Percentiles rank a stretch among this genome's conserved stretches.
Evolutionary conservation across 345 rosid genomes (phyloP).

Genomic region (Brassica cretica): DNA sequence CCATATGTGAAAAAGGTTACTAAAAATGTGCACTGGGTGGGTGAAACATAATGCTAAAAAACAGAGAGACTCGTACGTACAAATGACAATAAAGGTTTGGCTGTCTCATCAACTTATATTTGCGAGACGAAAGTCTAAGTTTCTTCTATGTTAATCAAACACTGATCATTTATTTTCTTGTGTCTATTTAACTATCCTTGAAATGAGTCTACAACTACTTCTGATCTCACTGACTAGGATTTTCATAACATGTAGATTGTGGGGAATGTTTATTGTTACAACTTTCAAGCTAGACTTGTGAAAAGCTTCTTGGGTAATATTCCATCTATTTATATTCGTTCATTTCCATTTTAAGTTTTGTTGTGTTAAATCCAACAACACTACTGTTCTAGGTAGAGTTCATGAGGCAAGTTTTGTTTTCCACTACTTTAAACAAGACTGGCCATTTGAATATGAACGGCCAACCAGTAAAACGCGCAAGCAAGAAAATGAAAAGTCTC

Average conservation of each 20-base stretch:
- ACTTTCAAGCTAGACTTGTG: too few relatives aligned
- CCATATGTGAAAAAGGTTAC: constrained; percentile 38
- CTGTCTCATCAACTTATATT: constrained; percentile 80
- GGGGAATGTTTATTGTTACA: too few relatives aligned
- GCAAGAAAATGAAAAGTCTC: neutral
- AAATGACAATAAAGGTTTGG: constrained; percentile 76
- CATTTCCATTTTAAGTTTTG: too few relatives aligned
- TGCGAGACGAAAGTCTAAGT: constrained; percentile 57
- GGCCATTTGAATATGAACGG: neutral
- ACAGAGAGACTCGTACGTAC: constrained; percentile 83
- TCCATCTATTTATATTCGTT: too few relatives aligned
- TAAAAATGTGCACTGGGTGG: constrained; percentile 67
- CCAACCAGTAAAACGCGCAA: neutral
- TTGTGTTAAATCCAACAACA: too few relatives aligned
- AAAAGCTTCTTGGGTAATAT: too few relatives aligned
- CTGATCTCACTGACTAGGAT: too few relatives aligned
- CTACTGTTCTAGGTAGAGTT: neutral
- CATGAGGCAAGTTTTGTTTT: neutral
- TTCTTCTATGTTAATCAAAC: neutral
- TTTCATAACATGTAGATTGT: too few relatives aligned
- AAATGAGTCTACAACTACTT: too few relatives aligned
- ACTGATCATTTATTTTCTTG: too few relatives aligned
- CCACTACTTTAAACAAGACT: too few relatives aligned
- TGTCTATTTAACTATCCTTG: too few relatives aligned
- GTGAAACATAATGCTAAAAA: constrained; percentile 42